Evolutionary conservation across 495 filamentous ascomycete genomes (phyloP).

Genomic region (Amphirosellinia nigrospora): DNA sequence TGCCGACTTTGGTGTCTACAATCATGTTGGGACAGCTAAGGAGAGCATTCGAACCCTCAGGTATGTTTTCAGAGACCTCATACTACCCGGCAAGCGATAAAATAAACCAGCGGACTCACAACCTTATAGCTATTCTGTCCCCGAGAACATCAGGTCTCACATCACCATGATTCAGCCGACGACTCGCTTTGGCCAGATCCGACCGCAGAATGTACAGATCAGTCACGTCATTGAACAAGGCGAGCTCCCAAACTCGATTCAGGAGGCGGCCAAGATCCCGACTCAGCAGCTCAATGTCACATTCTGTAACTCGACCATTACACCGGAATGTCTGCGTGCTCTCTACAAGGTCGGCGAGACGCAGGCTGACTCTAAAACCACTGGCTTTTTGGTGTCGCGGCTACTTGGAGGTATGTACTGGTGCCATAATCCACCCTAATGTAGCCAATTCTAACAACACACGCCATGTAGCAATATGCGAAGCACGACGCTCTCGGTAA

Average conservation of each 20-base stretch:
- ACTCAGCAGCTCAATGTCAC: slow-evolving; percentile 35
- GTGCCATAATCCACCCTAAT: background rate
- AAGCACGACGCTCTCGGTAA: slow-evolving; percentile 47
- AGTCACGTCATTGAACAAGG: slow-evolving; percentile 28
- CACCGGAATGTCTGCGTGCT: slow-evolving; percentile 63
- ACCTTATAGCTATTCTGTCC: slow-evolving; percentile 62
- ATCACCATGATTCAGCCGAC: slow-evolving; percentile 71
- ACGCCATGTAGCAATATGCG: slow-evolving; percentile 58
- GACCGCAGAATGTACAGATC: slow-evolving; percentile 22
- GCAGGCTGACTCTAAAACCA: slow-evolving; percentile 53
- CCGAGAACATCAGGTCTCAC: slow-evolving; percentile 61
- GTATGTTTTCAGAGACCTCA: slow-evolving; percentile 22
- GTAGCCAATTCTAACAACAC: background rate
- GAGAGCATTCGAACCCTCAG: slow-evolving; percentile 55
- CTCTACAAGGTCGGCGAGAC: slow-evolving; percentile 66
- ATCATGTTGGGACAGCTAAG: slow-evolving; percentile 42
- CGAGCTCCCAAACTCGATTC: slow-evolving; percentile 19
- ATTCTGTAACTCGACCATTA: slow-evolving; percentile 57
- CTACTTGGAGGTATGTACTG: slow-evolving; percentile 46
- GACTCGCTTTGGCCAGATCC: slow-evolving; percentile 59
- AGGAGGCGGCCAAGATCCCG: slow-evolving; percentile 28
- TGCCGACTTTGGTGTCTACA: slow-evolving; percentile 61
- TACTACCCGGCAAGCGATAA: slow-evolving; percentile 16
- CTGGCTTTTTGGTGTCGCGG: slow-evolving; percentile 55
- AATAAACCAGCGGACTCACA: slow-evolving; percentile 11